Base-by-base conservation (phyloP, 2,329 filamentous ascomycete species). In the Coniella vitis region DNA sequence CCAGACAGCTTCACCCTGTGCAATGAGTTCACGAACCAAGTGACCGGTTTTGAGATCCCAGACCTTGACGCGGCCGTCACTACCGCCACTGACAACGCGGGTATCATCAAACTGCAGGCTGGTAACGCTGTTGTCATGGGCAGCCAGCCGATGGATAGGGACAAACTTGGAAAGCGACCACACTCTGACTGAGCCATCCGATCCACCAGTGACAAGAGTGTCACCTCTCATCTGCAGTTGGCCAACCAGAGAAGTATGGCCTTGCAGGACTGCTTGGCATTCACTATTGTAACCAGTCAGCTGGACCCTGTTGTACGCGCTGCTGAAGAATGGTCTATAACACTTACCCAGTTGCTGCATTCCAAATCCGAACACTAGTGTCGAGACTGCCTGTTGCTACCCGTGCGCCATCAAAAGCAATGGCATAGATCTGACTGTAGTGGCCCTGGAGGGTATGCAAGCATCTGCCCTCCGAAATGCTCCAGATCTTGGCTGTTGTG, bases 381-480 rank as follows among this genome's bases (percentile, higher is more conserved):
- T 98, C 93, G 54, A 98, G 72, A 65, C 90, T 96, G 45, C 93
- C 93, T 9, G 93, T 98, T 32, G 94, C 91, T 50, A 98, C 90
- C 55, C 90, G 81, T 57, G 84, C 84, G 35, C 93, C 93, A 63
- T 98, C 93, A 67, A 97, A 98, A 1, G 93, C 93, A 63, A 98
- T 95, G 17, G 93, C 93, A 64, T 98, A 98, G 51, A 98, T 98
- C 64, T 98, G 93, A 63, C 91, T 97, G 69, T 96, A 98, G 67
- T 98, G 93, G 0, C 93, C 93, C 38, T 86, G 84, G 35, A 98
- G 75, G 0, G 90, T 96, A 57, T 91, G 84, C 47, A 97, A 72
- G 65, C 93, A 98, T 54, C 89, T 83, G 25, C 93, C 93, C 68
- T 96, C 88, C 2, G 89, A 95, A 45, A 98, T 97, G 65, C 88